Conservation (phyloP, 306 rosid species). For the Citrullus mucosospermus region DNA sequence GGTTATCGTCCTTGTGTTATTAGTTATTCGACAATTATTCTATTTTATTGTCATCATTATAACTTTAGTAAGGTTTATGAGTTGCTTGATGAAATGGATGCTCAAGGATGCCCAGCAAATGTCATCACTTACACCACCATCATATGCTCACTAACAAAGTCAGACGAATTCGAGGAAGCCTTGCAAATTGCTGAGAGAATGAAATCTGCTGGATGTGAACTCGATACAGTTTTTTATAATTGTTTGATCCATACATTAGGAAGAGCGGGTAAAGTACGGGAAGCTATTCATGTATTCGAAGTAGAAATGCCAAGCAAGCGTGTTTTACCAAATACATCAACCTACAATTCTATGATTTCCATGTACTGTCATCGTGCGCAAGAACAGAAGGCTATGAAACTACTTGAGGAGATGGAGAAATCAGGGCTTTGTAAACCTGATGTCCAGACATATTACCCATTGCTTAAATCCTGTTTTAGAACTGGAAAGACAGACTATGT, state of each 20-base stretch:
- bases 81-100: conserved; percentile 81
- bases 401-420: conserved; percentile 47
- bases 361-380: conserved; percentile 49
- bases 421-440: conserved; percentile 62
- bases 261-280: conserved; percentile 44
- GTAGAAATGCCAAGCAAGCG: conserved; percentile 43
- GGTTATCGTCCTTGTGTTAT: conserved; percentile 61
- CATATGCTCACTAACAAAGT: conserved; percentile 52
- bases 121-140: conserved; percentile 57
- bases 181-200: conserved; percentile 37
- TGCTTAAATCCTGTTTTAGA: conserved; percentile 69
- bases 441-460: conserved; percentile 64
- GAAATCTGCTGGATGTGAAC: conserved; percentile 43
- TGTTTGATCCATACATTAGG: conserved; percentile 57
- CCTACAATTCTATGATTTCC: conserved; percentile 69
- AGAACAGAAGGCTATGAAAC: conserved; percentile 39
- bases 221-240: conserved; percentile 63
- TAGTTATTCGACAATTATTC: conserved; percentile 63
- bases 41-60: conserved; percentile 38
- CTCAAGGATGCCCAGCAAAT: conserved; percentile 50
- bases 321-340: conserved; percentile 50
- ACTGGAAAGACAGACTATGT: conserved; percentile 23
- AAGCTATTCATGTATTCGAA: conserved; percentile 41
- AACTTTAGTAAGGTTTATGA: conserved; percentile 42
- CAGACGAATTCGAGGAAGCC: conserved; percentile 52